phyloP scores from a whole-genome alignment of 2,329 filamentous ascomycete species.

The Epichloe uncinata region DNA sequence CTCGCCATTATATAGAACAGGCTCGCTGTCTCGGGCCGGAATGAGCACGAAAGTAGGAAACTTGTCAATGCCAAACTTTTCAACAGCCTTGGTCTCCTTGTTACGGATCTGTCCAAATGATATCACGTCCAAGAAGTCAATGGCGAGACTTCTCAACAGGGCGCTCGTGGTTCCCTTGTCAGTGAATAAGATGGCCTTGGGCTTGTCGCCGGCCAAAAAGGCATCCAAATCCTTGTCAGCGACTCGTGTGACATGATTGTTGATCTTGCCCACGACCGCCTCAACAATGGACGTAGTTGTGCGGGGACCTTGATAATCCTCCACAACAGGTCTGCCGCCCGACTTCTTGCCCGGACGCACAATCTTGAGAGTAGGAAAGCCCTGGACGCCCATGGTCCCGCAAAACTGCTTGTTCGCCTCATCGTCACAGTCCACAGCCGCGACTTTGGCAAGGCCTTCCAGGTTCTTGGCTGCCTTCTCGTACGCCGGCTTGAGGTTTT shows the following conservation, averaged over 20 bases:
- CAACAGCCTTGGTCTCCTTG: conserved; percentile 60
- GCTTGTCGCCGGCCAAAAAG: conserved; percentile 59
- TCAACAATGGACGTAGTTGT: conserved; percentile 81
- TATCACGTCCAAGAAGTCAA: conserved; percentile 77
- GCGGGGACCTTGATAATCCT: conserved; percentile 80
- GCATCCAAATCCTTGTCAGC: conserved; percentile 65
- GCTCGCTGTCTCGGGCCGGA: conserved; percentile 54
- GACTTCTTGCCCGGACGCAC: conserved; percentile 72
- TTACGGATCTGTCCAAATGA: conserved; percentile 69
- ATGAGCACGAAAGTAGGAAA: conserved; percentile 76
- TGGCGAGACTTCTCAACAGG: conserved; percentile 69
- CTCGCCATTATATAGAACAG: conserved; percentile 65
- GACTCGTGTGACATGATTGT: conserved; percentile 76
- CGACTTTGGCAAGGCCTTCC: conserved; percentile 85
- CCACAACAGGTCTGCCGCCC: conserved; percentile 60
- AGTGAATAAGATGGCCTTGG: conserved; percentile 85
- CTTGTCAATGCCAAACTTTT: conserved; percentile 60
- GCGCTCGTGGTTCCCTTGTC: conserved; percentile 84
- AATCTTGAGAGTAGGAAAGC: conserved; percentile 93
- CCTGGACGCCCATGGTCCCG: conserved; percentile 72
- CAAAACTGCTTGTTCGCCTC: conserved; percentile 85
- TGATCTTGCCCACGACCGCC: conserved; percentile 73
- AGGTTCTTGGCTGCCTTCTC: conserved; percentile 87
- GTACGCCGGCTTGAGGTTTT: conserved; percentile 94
- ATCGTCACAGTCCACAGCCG: conserved; percentile 89